phyloP scores from a whole-genome alignment of 768 basidiomycete genomes.

The Xerocomellus intermedius region DNA sequence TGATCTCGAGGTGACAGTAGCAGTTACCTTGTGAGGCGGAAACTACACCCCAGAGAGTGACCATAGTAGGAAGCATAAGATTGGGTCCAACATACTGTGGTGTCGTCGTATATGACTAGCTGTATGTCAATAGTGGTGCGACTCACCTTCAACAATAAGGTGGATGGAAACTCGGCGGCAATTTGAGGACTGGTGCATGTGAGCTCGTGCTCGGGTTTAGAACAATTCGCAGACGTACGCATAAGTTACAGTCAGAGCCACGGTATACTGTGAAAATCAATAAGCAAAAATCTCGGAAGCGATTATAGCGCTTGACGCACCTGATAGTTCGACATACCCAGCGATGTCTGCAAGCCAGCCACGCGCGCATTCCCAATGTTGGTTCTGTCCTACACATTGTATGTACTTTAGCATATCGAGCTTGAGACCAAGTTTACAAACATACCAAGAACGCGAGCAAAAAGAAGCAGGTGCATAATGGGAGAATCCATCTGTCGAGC shows the following conservation, averaged over 20 bases:
- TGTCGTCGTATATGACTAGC: not conserved
- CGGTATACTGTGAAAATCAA: slow-evolving; percentile 29
- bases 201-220: not conserved
- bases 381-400: slow-evolving; percentile 29
- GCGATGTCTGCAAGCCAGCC: slow-evolving; percentile 54
- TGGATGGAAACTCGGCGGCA: slow-evolving; percentile 57
- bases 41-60: slow-evolving; percentile 63
- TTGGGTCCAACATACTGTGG: slow-evolving; percentile 46
- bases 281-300: not conserved
- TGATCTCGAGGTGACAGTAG: not conserved
- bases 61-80: slow-evolving; percentile 57
- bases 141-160: slow-evolving; percentile 50
- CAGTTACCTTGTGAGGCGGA: slow-evolving; percentile 54
- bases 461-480: slow-evolving; percentile 48
- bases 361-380: slow-evolving; percentile 61
- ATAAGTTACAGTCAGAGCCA: slow-evolving; percentile 29
- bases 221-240: not conserved
- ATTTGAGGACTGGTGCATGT: slow-evolving; percentile 43
- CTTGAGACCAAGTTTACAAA: not conserved
- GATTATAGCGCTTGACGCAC: slow-evolving; percentile 5
- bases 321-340: slow-evolving; percentile 33
- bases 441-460: slow-evolving; percentile 50
- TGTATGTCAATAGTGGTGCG: not conserved
- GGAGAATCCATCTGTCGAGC: slow-evolving; percentile 46
- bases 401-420: not conserved